Evolutionary conservation across 352 stramenopile species (phyloP), one percentile per base, ranked within the genome.

Genomic region (Pythium rishiriense): DNA sequence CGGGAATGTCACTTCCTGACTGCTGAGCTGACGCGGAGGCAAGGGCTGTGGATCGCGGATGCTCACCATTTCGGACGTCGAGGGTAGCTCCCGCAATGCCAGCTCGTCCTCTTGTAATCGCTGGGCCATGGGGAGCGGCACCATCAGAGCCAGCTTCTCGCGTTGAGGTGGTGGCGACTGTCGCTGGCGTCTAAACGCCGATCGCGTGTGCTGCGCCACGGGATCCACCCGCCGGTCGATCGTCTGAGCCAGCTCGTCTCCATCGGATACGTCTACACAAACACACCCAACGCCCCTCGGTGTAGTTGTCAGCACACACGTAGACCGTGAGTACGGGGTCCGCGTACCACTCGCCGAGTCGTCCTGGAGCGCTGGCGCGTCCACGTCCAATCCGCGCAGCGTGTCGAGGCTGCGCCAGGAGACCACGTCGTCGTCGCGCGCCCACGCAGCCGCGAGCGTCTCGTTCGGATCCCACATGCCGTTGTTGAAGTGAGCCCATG

Each of bases 331-430:
- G 9, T 43, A 17, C 9, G 14, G 15, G 2, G 10, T 21, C 11
- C 10, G 7, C 45, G 48, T 19, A 55, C 48, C 48, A 26, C 48
- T 55, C 19, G 17, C 28, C 4, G 48, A 19, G 28, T 55, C 29
- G 14, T 42, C 48, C 26, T 25, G 37, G 35, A n/a, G 52, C 2
- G 4, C 15, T 21, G 25, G 26, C 4, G 17, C 14, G 19, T 55
- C 45, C 15, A 24, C 35, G 1, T 74, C 64, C 0, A 53, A 24
- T 10, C 54, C 49, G 8, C 63, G 64, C 31, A 62, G 41, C 11
- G 72, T 74, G 51, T 76, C 72, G 2, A 80, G 61, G 58, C 70
- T 80, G 42, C 70, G 70, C 73, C 70, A 80, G 31, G 73, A 80
- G 60, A 80, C 59, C 64, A 72, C 35, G 29, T 80, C 73, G 39